Conservation (phyloP, 2,329 filamentous ascomycete species). For the Diaporthe capsici region DNA sequence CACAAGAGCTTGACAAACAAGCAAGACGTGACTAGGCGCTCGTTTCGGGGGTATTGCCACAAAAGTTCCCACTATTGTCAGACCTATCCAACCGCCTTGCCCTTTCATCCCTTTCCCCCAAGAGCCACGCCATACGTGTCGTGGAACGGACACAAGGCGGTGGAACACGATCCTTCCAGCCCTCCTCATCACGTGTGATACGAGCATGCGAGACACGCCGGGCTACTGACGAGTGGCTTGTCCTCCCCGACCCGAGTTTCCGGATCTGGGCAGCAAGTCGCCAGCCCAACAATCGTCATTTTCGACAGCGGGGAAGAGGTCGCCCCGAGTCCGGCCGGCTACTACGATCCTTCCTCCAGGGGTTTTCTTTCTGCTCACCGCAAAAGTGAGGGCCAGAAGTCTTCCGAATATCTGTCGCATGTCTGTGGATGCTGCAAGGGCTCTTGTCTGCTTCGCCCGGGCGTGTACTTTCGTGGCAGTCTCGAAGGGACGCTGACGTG, state of each 20-base stretch:
- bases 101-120: no score
- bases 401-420: no score
- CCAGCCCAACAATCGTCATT: not conserved
- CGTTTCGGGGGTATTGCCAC: slow-evolving; percentile 5
- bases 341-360: not conserved
- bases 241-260: not conserved
- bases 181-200: slow-evolving; percentile 25
- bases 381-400: not conserved
- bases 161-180: slow-evolving; percentile 19
- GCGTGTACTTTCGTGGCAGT: not conserved
- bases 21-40: not conserved
- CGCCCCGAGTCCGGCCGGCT: slow-evolving; percentile 7
- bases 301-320: not conserved
- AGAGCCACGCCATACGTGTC: not conserved
- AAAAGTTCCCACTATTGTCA: not conserved
- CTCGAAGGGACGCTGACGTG: not conserved
- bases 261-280: slow-evolving; percentile 22
- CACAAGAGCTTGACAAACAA: slow-evolving; percentile 1
- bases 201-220: slow-evolving; percentile 13
- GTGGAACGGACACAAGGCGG: slow-evolving; percentile 13
- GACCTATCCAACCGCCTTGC: not conserved
- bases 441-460: not conserved
- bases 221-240: slow-evolving; percentile 7
- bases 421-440: not conserved
- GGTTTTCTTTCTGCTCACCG: not conserved